Evolutionary conservation across 208 protist species (phyloP), one percentile per base, ranked within the genome.

Genomic region (Leishmania mexicana): DNA sequence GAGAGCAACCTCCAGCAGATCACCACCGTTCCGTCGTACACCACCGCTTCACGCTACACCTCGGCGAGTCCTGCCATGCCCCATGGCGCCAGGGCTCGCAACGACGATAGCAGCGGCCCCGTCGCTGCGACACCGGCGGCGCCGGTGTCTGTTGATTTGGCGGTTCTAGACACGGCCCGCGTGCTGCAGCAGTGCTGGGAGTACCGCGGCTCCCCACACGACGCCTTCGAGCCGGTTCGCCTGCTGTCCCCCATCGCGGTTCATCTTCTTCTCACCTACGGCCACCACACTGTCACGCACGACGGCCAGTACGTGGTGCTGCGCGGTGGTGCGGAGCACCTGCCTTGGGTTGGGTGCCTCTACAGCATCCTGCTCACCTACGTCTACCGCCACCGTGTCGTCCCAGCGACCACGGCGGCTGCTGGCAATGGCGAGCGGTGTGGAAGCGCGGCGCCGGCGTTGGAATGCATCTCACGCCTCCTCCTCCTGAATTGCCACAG

Each of bases 331-430:
- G 88, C 87, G 71, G 89, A 91, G 78, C 75, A 89, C 57, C 77
- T 96, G 79, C 84, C 89, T 64, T 90, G 87, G 78, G 90, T 93
- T n/a, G 93, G 90, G 70, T 87, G 75, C n/a, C 80, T 94, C n/a
- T 75, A 90, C 53, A 76, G 83, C n/a, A 83, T 93, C n/a, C 76
- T 94, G 28, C 42, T 83, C 76, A 62, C 85, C 47, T 90, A 80
- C 60, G 28, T 83, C n/a, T 76, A 73, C 57, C 72, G 72, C 53
- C 54, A 68, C 54, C 57, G 53, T 47, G 35, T 31, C 40, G 3
- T 64, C 42, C 13, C 76, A 45, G 5, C 64, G 40, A 38, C 19
- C 45, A 67, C 53, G 35, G 11, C 24, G 1, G 67, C 54, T 2
- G 47, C 31, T 42, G 15, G n/a, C 24, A n/a, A 17, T 51, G 24